Evolutionary conservation across 192 early-diverging fungal genomes (phyloP).

Genomic region (Mortierella alpina): DNA sequence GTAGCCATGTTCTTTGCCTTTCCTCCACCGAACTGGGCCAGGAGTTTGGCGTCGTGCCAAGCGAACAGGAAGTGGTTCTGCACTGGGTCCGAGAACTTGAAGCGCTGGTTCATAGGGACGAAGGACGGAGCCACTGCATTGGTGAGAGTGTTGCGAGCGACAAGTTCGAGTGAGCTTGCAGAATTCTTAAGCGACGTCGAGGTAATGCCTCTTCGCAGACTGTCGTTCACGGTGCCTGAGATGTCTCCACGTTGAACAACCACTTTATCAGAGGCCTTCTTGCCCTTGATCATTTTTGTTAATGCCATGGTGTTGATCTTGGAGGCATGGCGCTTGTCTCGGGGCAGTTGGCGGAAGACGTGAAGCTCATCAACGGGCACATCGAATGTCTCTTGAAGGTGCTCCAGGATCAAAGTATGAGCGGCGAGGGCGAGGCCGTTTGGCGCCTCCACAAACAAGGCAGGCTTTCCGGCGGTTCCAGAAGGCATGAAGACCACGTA

Average conservation of each 20-base stretch:
- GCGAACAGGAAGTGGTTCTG: constrained; percentile 47
- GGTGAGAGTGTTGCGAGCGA: constrained; percentile 18
- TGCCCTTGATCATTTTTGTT: constrained; percentile 43
- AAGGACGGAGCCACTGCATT: constrained; percentile 7
- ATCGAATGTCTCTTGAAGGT: constrained; percentile 50
- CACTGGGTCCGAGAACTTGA: constrained; percentile 29
- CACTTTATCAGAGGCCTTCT: constrained; percentile 41
- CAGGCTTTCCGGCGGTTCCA: constrained; percentile 33
- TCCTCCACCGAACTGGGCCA: constrained; percentile 42
- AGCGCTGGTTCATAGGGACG: constrained; percentile 7
- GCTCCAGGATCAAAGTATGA: constrained; percentile 35
- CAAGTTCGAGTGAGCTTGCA: constrained; percentile 7
- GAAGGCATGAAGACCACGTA: constrained; percentile 53
- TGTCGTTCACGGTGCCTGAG: constrained; percentile 35
- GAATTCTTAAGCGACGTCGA: constrained; percentile 34
- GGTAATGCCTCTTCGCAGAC: constrained; percentile 41
- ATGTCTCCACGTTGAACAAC: constrained; percentile 39
- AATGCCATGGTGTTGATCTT: constrained; percentile 55
- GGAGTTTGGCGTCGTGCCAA: constrained; percentile 21
- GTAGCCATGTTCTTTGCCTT: constrained; percentile 55
- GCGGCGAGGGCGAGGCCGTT: constrained; percentile 40
- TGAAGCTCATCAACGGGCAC: constrained; percentile 51
- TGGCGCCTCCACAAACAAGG: constrained; percentile 43
- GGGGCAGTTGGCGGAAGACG: constrained; percentile 50
- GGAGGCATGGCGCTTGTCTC: constrained; percentile 50